Conservation (phyloP, 768 basidiomycete species). For the Hygrocybe punicea region DNA sequence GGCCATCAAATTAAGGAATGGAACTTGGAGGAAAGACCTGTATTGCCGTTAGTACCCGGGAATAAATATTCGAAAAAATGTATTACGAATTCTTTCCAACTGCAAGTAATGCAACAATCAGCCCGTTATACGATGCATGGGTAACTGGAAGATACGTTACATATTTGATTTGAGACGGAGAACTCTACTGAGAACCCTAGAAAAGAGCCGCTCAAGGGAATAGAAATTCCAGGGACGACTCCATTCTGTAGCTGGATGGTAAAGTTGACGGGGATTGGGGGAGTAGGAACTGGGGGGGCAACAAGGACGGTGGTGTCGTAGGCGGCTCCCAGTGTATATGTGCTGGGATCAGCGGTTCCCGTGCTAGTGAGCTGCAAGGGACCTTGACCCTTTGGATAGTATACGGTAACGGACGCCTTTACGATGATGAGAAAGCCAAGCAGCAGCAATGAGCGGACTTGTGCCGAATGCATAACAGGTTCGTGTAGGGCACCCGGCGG, state of each 20-base stretch:
- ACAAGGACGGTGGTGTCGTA: conserved; percentile 51
- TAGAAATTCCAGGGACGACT: conserved; percentile 34
- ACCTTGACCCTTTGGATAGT: conserved; percentile 33
- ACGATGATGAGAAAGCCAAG: not conserved
- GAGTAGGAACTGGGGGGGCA: conserved; percentile 51
- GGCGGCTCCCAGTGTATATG: conserved; percentile 51
- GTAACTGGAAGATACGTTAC: conserved; percentile 37
- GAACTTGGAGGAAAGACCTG: conserved; percentile 6
- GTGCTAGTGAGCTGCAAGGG: conserved; percentile 22
- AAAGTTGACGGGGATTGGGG: conserved; percentile 43
- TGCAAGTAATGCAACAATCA: conserved; percentile 10
- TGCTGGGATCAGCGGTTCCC: conserved; percentile 31
- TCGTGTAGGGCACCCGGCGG: not conserved
- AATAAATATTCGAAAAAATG: not conserved
- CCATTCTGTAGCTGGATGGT: conserved; percentile 41
- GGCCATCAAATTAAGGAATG: conserved; percentile 57
- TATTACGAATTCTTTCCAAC: conserved; percentile 37
- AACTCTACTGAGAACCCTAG: conserved; percentile 61
- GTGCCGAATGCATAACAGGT: not conserved
- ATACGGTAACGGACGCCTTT: conserved; percentile 34
- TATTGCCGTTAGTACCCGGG: not conserved
- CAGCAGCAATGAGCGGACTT: not conserved
- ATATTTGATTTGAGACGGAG: conserved; percentile 50
- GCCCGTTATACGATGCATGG: not conserved
- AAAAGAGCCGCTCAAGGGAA: conserved; percentile 42